phyloP scores from a whole-genome alignment of 371 early-diverging fungal species.

The Furculomyces boomerangus region DNA sequence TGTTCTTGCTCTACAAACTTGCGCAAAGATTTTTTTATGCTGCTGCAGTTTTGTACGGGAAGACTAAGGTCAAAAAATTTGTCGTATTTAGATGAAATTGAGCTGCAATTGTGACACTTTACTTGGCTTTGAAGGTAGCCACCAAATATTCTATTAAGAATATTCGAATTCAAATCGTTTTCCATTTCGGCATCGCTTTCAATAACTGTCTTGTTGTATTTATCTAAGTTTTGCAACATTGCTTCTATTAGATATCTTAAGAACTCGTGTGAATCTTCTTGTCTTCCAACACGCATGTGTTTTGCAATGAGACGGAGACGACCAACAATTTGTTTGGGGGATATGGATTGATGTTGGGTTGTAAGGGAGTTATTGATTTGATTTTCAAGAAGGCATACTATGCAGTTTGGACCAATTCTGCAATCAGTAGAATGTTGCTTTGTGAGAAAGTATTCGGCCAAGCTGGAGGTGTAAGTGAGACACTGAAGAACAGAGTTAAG shows the following conservation, averaged over 20 bases:
- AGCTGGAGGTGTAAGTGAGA: conserved; percentile 66
- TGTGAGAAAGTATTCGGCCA: conserved; percentile 52
- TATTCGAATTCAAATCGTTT: background rate
- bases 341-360: conserved; percentile 25
- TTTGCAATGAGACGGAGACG: conserved; percentile 49
- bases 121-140: conserved; percentile 63
- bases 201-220: background rate
- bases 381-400: conserved; percentile 26
- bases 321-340: conserved; percentile 49
- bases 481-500: conserved; percentile 88
- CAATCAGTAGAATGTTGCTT: conserved; percentile 29
- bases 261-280: conserved; percentile 88
- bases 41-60: conserved; percentile 41
- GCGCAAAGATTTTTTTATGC: conserved; percentile 42
- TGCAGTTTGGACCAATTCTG: conserved; percentile 21
- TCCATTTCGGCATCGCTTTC: conserved; percentile 49
- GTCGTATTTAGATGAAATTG: conserved; percentile 55
- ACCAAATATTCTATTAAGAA: conserved; percentile 59
- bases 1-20: conserved; percentile 44
- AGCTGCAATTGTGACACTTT: conserved; percentile 50
- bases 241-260: conserved; percentile 52
- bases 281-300: conserved; percentile 56
- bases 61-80: conserved; percentile 59
- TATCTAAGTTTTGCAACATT: conserved; percentile 34
- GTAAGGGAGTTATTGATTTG: conserved; percentile 25